phyloP scores from a whole-genome alignment of 306 rosid species.

The Parietaria judaica region DNA sequence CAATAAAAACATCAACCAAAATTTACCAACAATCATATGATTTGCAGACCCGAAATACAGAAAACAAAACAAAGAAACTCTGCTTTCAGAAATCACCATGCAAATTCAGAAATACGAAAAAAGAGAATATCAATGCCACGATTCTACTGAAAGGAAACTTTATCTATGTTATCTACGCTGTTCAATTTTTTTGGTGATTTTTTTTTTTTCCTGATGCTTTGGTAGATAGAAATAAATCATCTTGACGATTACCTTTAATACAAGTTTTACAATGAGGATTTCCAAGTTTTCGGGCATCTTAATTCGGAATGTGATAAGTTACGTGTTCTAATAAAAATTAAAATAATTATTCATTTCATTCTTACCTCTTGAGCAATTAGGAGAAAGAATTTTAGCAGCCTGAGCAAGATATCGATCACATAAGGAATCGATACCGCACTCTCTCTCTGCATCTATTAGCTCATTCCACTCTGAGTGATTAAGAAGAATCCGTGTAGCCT shows the following conservation, averaged over 20 bases:
- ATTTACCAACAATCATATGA: not conserved
- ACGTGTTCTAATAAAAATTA: too few relatives aligned
- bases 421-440: conserved; percentile 37
- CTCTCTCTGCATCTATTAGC: conserved; percentile 62
- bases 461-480: conserved; percentile 61
- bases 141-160: too few relatives aligned
- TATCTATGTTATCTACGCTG: too few relatives aligned
- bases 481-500: conserved; percentile 65
- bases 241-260: not conserved
- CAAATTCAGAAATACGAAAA: conserved; percentile 6
- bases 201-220: too few relatives aligned
- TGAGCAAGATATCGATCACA: conserved; percentile 58
- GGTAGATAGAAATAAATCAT: not conserved
- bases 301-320: too few relatives aligned
- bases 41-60: not conserved
- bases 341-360: too few relatives aligned
- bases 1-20: conserved; percentile 16
- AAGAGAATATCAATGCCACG: not conserved
- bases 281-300: too few relatives aligned
- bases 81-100: not conserved
- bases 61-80: not conserved
- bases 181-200: too few relatives aligned
- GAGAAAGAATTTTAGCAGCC: conserved; percentile 43
- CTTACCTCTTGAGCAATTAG: conserved; percentile 48
- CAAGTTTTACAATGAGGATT: conserved; percentile 6